Evolutionary conservation across 352 stramenopile species (phyloP), one percentile per base, ranked within the genome.

Genomic region (Globisporangium alternatum): DNA sequence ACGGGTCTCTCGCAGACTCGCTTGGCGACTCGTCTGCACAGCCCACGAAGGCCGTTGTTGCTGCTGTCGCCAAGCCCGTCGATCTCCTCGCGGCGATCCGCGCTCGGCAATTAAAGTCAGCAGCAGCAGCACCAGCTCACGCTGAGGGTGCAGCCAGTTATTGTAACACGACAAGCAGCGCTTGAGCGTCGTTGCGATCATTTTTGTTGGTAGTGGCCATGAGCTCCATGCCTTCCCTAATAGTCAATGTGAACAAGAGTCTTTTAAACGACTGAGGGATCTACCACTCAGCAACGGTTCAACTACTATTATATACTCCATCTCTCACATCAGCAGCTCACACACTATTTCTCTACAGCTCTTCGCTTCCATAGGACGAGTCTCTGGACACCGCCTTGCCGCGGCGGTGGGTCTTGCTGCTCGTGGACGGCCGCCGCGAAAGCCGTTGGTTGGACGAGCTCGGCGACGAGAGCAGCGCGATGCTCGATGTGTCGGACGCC

Each of bases 71-170:
- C 15, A 54, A 63, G n/a, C 15, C 80, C 19, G 49, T 78, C 25
- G 74, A 88, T 41, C 65, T 93, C 13, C 75, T 93, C 49, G 78
- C 81, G n/a, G 78, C 79, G 30, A 93, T 93, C 66, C 77, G 81
- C 64, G 75, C 76, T 22, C 77, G 76, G 6, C 78, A 81, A 56
- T 28, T 53, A 43, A 61, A 59, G 45, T 7, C 22, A 37, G 30
- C 67, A 30, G 48, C 56, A n/a, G n/a, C n/a, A 15, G 8, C 43
- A 15, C 1, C 56, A 21, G 61, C 19, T 41, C 35, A 43, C 2
- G n/a, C 31, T n/a, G 45, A 30, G 8, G 45, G 7, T 52, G 21
- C 0, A 31, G 21, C 39, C 17, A 48, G 17, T 37, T 13, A 22
- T 19, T 62, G 30, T 35, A 52, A 13, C 8, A 30, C 25, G 3